Percentiles rank a stretch among this genome's conserved stretches.
These are phyloP conservation scores for Marasmius tenuissimus DNA, from an alignment of 1,284 basidiomycete species.

Conservation along the genomic window DNA sequence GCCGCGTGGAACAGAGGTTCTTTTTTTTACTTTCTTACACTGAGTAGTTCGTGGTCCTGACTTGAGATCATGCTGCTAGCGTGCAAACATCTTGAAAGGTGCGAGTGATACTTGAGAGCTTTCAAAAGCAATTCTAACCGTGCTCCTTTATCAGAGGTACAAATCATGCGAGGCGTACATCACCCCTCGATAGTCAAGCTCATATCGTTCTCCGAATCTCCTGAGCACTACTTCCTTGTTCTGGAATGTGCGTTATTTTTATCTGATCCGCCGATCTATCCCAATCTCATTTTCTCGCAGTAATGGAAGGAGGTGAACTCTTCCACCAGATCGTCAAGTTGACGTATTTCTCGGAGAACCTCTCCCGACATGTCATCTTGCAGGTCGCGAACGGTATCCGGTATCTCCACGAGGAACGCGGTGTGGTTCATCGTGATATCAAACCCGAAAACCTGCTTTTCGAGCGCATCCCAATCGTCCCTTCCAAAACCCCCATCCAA, in stretches of 20 bases:
- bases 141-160: constrained; percentile 71
- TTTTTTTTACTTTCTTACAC: constrained; percentile 30
- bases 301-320: constrained; percentile 96
- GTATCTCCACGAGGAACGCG: constrained; percentile 96
- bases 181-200: constrained; percentile 92
- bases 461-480: constrained; percentile 90
- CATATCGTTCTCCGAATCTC: constrained; percentile 86
- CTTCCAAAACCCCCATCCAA: constrained; percentile 74
- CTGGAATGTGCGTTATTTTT: constrained; percentile 72
- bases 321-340: constrained; percentile 99
- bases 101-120: constrained; percentile 14
- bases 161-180: constrained; percentile 96
- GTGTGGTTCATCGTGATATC: constrained; percentile 98
- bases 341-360: constrained; percentile 97
- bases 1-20: constrained; percentile 95
- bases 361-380: constrained; percentile 93
- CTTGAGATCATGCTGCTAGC: constrained; percentile 51
- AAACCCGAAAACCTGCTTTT: constrained; percentile 99
- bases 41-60: constrained; percentile 28
- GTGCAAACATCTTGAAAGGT: constrained; percentile 97
- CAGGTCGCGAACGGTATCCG: constrained; percentile 96
- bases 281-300: constrained; percentile 36
- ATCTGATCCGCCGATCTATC: constrained; percentile 10
- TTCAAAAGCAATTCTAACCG: background rate
- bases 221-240: constrained; percentile 93